Percentiles rank a stretch among this genome's conserved stretches.
Evolutionary conservation across 495 filamentous ascomycete species (phyloP).

Genomic region (Acidomyces sp.): DNA sequence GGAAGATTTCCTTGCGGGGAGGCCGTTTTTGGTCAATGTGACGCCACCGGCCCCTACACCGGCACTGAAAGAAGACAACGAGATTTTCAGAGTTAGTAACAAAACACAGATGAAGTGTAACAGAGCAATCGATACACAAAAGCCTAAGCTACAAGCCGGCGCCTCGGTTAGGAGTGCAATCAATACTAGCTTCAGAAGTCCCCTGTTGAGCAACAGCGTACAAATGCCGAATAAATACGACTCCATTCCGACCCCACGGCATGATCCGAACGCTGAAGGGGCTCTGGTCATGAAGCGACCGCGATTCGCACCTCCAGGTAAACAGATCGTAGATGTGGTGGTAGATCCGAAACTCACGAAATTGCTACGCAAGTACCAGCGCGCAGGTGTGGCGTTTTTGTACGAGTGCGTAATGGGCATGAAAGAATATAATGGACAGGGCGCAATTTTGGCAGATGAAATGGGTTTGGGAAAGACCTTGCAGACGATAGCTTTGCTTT

Average conservation of each 20-base stretch:
- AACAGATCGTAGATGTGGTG: conserved; percentile 65
- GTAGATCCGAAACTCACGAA: conserved; percentile 59
- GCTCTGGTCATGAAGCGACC: conserved; percentile 63
- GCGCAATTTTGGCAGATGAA: conserved; percentile 68
- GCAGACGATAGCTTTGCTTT: conserved; percentile 65
- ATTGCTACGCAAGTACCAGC: conserved; percentile 60
- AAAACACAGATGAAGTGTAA: conserved; percentile 19
- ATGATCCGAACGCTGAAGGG: conserved; percentile 47
- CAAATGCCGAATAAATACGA: conserved; percentile 31
- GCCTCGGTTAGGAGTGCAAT: conserved; percentile 15
- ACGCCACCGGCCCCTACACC: conserved; percentile 16
- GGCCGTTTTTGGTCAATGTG: conserved; percentile 33
- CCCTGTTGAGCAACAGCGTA: conserved; percentile 43
- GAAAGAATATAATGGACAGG: conserved; percentile 54
- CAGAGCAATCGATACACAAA: conserved; percentile 15
- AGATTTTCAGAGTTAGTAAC: conserved; percentile 3
- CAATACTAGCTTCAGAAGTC: conserved; percentile 43
- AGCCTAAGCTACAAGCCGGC: conserved; percentile 15
- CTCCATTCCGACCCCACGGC: conserved; percentile 44
- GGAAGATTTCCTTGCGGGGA: conserved; percentile 49
- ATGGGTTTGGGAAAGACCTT: conserved; percentile 76
- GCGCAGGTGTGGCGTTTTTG: conserved; percentile 63
- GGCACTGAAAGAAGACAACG: conserved; percentile 10
- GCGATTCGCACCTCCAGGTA: conserved; percentile 42
- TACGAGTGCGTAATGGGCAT: conserved; percentile 82